phyloP scores from a whole-genome alignment of 1,139 yeast species.

The Suhomyces coccinellae region DNA sequence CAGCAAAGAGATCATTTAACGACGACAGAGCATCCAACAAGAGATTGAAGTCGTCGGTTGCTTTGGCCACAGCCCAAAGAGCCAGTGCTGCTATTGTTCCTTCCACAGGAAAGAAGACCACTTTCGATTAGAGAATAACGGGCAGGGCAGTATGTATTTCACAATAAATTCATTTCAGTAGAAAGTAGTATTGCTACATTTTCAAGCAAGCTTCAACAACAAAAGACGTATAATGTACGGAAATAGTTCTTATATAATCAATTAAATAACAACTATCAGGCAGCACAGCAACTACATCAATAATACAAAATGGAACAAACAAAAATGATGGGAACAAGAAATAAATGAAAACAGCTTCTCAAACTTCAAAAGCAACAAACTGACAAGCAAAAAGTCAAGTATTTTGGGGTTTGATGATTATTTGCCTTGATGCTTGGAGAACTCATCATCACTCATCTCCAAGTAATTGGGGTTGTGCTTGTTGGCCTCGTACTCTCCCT shows the following conservation, averaged over 20 bases:
- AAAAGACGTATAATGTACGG: conserved; percentile 1
- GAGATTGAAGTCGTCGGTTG: conserved; percentile 78
- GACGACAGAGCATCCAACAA: conserved; percentile 25
- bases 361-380: not conserved
- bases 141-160: no score
- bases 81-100: conserved; percentile 88
- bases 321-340: not conserved
- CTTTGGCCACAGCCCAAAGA: conserved; percentile 86
- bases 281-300: conserved; percentile 3
- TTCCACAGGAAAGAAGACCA: conserved; percentile 85
- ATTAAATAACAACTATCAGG: not conserved
- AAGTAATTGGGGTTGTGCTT: conserved; percentile 51
- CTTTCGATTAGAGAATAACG: conserved; percentile 45
- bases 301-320: conserved; percentile 8
- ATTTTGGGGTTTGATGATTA: not conserved
- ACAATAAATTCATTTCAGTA: not conserved
- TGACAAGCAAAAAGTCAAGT: not conserved
- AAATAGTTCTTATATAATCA: not conserved
- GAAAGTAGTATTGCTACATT: not conserved
- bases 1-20: conserved; percentile 20
- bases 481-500: conserved; percentile 46
- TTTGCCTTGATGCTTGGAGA: conserved; percentile 14
- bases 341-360: not conserved
- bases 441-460: conserved; percentile 44
- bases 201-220: not conserved